Percentiles rank a stretch among this genome's conserved stretches.
These are phyloP conservation scores for Vitis hybrid DNA, from an alignment of 177 flowering plant species.

Conservation along the genomic window DNA sequence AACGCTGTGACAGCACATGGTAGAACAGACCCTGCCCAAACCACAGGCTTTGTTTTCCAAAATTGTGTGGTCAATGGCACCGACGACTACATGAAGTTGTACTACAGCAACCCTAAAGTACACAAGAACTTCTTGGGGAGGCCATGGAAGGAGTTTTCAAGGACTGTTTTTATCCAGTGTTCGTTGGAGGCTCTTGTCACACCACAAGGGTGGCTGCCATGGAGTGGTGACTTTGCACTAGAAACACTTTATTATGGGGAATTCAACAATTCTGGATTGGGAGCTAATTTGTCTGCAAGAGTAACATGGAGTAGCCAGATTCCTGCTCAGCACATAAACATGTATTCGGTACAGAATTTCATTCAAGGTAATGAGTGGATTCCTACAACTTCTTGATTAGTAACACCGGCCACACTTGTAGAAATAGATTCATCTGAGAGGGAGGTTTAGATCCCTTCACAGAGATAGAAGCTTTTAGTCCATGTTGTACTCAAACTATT, in stretches of 20 bases:
- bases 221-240: conserved; percentile 60
- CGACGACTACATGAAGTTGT: conserved; percentile 54
- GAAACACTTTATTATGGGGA: conserved; percentile 72
- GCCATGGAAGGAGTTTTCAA: conserved; percentile 82
- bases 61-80: conserved; percentile 66
- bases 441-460: too few species aligned
- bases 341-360: conserved; percentile 57
- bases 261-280: conserved; percentile 48
- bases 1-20: conserved; percentile 76
- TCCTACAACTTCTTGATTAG: conserved; percentile 23
- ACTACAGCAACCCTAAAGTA: conserved; percentile 41
- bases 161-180: conserved; percentile 62
- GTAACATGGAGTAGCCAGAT: conserved; percentile 71
- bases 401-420: background rate
- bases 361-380: conserved; percentile 73
- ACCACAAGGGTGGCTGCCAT: conserved; percentile 74
- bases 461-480: too few species aligned
- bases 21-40: conserved; percentile 63
- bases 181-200: conserved; percentile 41
- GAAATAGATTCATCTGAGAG: too few species aligned
- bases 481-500: too few species aligned
- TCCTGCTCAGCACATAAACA: conserved; percentile 38
- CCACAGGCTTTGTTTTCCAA: conserved; percentile 67
- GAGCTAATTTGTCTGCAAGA: conserved; percentile 42
- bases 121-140: conserved; percentile 70